Conservation (phyloP, 164 flowering plant species). For the Dillenia turbinata region DNA sequence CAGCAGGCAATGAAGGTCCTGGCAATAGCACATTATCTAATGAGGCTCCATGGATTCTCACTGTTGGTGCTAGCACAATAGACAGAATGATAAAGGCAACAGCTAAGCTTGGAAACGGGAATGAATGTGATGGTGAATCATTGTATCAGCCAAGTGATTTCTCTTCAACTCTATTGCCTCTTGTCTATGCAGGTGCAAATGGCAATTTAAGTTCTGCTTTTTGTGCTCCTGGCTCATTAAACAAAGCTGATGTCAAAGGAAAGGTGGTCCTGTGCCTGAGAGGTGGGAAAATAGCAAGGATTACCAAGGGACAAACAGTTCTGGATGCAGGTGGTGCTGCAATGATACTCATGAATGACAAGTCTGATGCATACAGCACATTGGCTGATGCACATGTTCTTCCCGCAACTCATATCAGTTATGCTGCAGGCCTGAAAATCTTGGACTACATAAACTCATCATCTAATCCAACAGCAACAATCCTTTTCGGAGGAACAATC, state of each 20-base stretch:
- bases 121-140: conserved; percentile 27
- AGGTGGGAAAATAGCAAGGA: conserved; percentile 19
- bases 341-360: conserved; percentile 45
- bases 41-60: conserved; percentile 45
- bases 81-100: conserved; percentile 28
- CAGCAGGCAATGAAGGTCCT: conserved; percentile 44
- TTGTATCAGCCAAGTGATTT: conserved; percentile 20
- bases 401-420: conserved; percentile 37
- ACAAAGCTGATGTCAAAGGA: conserved; percentile 18
- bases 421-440: conserved; percentile 25
- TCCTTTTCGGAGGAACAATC: conserved; percentile 37
- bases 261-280: conserved; percentile 28
- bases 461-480: conserved; percentile 24
- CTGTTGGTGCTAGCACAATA: conserved; percentile 49
- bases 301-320: conserved; percentile 21
- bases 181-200: conserved; percentile 25
- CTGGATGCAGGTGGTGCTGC: conserved; percentile 43
- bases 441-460: conserved; percentile 48
- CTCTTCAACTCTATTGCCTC: conserved; percentile 14
- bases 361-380: conserved; percentile 20
- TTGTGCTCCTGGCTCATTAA: conserved; percentile 18
- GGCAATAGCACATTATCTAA: conserved; percentile 6
- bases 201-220: conserved; percentile 6
- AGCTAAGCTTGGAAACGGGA: conserved; percentile 33
- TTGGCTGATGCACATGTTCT: conserved; percentile 30